phyloP scores from a whole-genome alignment of 2,329 filamentous ascomycete species.

The Botrytis galanthina region DNA sequence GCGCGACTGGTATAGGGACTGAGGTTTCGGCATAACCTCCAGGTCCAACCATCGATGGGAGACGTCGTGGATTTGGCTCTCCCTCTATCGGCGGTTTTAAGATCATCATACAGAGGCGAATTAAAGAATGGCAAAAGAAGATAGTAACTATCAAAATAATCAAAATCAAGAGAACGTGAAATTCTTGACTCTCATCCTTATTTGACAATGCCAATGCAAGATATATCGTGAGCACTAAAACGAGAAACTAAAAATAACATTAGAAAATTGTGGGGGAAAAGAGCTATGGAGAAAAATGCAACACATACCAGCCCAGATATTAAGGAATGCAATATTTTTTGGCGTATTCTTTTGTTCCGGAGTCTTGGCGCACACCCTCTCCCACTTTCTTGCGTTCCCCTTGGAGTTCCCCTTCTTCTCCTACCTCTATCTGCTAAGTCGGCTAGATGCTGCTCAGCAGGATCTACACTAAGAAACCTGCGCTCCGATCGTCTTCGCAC shows the following conservation, averaged over 20 bases:
- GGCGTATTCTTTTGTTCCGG: conserved; percentile 52
- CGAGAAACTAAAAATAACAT: conserved; percentile 31
- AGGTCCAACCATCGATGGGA: conserved; percentile 52
- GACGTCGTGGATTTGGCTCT: conserved; percentile 36
- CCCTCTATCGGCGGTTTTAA: conserved; percentile 42
- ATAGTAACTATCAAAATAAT: conserved; percentile 71
- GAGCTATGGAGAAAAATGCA: not conserved
- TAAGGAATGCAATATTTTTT: conserved; percentile 58
- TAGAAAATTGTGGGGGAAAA: not conserved
- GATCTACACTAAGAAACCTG: conserved; percentile 45
- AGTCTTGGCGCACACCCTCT: conserved; percentile 49
- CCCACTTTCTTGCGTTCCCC: conserved; percentile 30
- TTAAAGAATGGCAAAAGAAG: conserved; percentile 76
- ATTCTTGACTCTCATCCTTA: conserved; percentile 62
- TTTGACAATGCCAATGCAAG: conserved; percentile 68
- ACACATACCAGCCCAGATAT: conserved; percentile 54
- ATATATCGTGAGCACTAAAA: conserved; percentile 43
- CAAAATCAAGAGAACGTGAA: conserved; percentile 77
- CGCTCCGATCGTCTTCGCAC: conserved; percentile 25
- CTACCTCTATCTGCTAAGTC: conserved; percentile 46
- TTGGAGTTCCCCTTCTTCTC: conserved; percentile 37
- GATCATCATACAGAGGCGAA: conserved; percentile 69
- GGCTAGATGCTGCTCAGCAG: conserved; percentile 49
- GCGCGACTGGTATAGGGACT: conserved; percentile 72
- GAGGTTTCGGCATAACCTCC: conserved; percentile 68